Base-by-base conservation (phyloP, 768 basidiomycete genomes). In the Hericium coralloides region DNA sequence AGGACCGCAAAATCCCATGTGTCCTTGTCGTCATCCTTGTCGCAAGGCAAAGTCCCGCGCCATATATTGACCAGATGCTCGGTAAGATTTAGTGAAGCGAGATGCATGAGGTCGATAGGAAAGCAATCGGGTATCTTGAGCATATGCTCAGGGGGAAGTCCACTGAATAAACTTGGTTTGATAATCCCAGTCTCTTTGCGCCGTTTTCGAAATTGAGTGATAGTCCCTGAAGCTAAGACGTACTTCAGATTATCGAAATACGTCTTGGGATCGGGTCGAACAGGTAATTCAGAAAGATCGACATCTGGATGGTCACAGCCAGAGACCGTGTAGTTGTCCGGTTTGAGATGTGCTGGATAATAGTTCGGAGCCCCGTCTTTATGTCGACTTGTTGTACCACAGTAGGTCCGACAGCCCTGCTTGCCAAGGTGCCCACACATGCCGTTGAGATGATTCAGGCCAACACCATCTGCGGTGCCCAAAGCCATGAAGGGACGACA, bases 51-150 rank as follows among this genome's bases (percentile, higher is more conserved):
- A 0, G 64, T 66, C 0, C 69, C 70, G n/a, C 67, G 64, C 72
- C 72, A 74, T 1, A 72, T 60, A 0, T 57, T 51, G 37, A 73
- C 52, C 2, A 71, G 36, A 9, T 74, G 66, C 41, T 68, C 75
- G 2, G 69, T 50, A 0, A 76, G 18, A 59, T 78, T 79, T 10
- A 79, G 61, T 20, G 58, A 37, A 7, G 61, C 57, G 1, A 72
- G 63, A 59, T 78, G 76, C 74, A 77, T 76, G 20, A 72, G 55
- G 52, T 78, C 74, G 1, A 59, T 59, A 8, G 60, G 49, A 48
- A 73, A 76, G 31, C 66, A 67, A 1, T 53, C 50, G 0, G 73
- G 72, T 50, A 72, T 57, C 0, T 62, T 61, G 17, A 72, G 63
- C 39, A 4, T 3, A n/a, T 41, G 39, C n/a, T 12, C 12, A 14